phyloP scores from a whole-genome alignment of 1,284 basidiomycete species.

The Cerrena zonata region DNA sequence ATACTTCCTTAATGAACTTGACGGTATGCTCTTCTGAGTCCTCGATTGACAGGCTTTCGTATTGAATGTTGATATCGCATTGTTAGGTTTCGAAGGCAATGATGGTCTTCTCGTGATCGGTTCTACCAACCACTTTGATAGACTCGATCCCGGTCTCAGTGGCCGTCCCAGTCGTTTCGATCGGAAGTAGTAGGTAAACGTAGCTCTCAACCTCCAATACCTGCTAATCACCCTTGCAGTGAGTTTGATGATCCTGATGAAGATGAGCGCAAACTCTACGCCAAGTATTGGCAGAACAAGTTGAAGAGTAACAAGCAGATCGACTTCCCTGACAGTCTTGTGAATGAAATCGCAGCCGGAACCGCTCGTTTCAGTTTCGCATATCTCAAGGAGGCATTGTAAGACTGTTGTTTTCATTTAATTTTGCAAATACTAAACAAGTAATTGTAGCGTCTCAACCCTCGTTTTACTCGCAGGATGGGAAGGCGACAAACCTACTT shows the following conservation, averaged over 20 bases:
- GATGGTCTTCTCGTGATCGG: slow-evolving; percentile 74
- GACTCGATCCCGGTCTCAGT: slow-evolving; percentile 69
- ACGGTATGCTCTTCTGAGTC: slow-evolving; percentile 37
- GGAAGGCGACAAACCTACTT: slow-evolving; percentile 44
- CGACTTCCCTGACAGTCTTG: slow-evolving; percentile 58
- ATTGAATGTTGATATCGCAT: neutral
- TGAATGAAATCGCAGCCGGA: slow-evolving; percentile 50
- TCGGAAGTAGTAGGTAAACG: slow-evolving; percentile 65
- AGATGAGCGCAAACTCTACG: slow-evolving; percentile 61
- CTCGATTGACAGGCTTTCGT: no score
- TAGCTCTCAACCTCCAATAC: neutral
- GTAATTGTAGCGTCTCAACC: slow-evolving; percentile 58
- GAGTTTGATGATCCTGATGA: slow-evolving; percentile 60
- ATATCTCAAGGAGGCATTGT: slow-evolving; percentile 82
- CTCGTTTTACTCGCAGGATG: slow-evolving; percentile 51
- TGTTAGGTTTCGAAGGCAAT: slow-evolving; percentile 50
- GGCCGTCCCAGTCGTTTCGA: slow-evolving; percentile 78
- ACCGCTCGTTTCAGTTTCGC: slow-evolving; percentile 74
- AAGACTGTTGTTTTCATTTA: slow-evolving; percentile 27
- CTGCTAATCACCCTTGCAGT: slow-evolving; percentile 28
- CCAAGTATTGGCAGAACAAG: slow-evolving; percentile 73
- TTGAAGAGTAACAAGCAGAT: slow-evolving; percentile 55
- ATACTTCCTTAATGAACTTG: slow-evolving; percentile 81
- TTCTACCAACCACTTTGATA: slow-evolving; percentile 79
- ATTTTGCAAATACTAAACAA: neutral